These are phyloP conservation scores for Dionaea muscipula DNA, from an alignment of 179 eudicot species.

Conservation along the genomic window DNA sequence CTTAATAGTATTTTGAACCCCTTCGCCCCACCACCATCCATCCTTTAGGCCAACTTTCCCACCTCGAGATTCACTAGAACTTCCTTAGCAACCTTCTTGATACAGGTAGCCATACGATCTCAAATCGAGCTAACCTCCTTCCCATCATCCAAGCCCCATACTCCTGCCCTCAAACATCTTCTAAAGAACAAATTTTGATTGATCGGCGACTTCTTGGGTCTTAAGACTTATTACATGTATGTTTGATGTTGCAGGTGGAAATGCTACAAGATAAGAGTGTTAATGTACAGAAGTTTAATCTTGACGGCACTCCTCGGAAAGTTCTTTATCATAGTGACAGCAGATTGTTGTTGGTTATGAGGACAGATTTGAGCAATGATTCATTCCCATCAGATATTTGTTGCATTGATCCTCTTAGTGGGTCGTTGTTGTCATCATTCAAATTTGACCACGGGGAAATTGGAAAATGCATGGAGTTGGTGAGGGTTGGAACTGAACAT, in stretches of 20 bases:
- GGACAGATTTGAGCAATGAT: conserved; percentile 65
- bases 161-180: too few relatives aligned
- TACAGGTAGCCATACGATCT: too few relatives aligned
- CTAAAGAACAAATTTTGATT: too few relatives aligned
- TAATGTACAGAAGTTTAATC: conserved; percentile 89
- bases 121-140: too few relatives aligned
- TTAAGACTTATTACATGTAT: conserved; percentile 1
- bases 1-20: too few relatives aligned
- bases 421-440: conserved; percentile 65
- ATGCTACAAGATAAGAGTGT: conserved; percentile 87
- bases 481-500: conserved; percentile 62
- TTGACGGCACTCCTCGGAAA: conserved; percentile 89
- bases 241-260: conserved; percentile 54
- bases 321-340: conserved; percentile 87
- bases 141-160: too few relatives aligned
- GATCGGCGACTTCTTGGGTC: not conserved
- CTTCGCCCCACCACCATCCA: too few relatives aligned
- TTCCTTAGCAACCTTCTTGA: too few relatives aligned
- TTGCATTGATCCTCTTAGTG: conserved; percentile 82
- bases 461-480: conserved; percentile 79
- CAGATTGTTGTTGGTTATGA: conserved; percentile 69
- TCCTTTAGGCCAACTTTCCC: too few relatives aligned
- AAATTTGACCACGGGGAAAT: conserved; percentile 75
- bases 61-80: too few relatives aligned
- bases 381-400: conserved; percentile 78